Percentiles rank a stretch among this genome's conserved stretches.
These are phyloP conservation scores for Termitomyces sp. DNA, from an alignment of 768 basidiomycete genomes.

Conservation along the genomic window DNA sequence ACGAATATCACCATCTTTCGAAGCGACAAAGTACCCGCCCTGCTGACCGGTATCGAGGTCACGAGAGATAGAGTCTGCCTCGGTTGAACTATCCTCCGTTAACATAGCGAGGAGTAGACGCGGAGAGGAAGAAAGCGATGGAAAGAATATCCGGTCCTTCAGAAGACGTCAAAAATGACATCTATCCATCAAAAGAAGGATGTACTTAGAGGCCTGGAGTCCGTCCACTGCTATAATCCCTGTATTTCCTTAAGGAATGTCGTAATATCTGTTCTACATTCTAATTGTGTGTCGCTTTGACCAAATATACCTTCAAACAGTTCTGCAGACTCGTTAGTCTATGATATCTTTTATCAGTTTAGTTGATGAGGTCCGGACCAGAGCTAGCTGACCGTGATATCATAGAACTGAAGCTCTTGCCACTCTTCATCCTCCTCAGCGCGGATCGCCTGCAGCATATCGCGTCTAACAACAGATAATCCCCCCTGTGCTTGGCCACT, in stretches of 20 bases:
- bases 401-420: conserved; percentile 63
- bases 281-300: conserved; percentile 40
- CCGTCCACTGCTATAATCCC: conserved; percentile 33
- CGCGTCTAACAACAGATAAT: conserved; percentile 63
- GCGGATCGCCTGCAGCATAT: conserved; percentile 71
- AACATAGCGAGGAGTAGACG: conserved; percentile 10
- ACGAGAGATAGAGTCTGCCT: conserved; percentile 39
- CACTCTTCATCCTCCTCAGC: conserved; percentile 76
- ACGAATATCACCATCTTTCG: neutral
- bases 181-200: conserved; percentile 9
- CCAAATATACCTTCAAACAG: conserved; percentile 65
- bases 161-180: conserved; percentile 1
- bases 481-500: conserved; percentile 50
- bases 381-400: conserved; percentile 46
- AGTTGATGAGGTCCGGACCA: neutral
- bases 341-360: conserved; percentile 10
- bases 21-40: neutral
- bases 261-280: conserved; percentile 51
- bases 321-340: conserved; percentile 55
- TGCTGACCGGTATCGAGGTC: neutral
- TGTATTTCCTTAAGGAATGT: conserved; percentile 53
- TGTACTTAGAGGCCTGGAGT: neutral
- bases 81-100: conserved; percentile 41
- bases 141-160: neutral
- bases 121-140: neutral